phyloP scores from a whole-genome alignment of 768 basidiomycete genomes.

The Collybia sp. region DNA sequence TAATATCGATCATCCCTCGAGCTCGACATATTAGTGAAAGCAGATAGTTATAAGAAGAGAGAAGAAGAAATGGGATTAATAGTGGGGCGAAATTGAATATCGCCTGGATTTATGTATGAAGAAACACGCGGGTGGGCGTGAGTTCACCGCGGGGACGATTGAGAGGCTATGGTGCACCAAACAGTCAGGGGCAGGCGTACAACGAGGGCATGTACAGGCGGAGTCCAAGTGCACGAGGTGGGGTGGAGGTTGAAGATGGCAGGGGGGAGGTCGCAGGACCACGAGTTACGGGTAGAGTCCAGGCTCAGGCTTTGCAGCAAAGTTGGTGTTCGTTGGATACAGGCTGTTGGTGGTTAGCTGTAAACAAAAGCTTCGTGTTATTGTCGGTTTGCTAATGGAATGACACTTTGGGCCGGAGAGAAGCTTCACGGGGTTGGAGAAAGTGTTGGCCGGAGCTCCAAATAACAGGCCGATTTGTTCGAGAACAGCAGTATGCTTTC shows the following conservation, averaged over 20 bases:
- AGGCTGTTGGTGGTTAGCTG: conserved; percentile 11
- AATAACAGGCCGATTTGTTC: conserved; percentile 10
- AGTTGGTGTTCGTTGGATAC: conserved; percentile 16
- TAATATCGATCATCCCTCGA: conserved; percentile 71
- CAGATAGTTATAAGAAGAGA: conserved; percentile 54
- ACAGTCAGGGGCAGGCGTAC: conserved; percentile 35
- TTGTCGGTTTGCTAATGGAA: conserved; percentile 28
- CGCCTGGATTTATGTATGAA: conserved; percentile 43
- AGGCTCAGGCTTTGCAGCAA: conserved; percentile 12
- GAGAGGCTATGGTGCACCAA: conserved; percentile 33
- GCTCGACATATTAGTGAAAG: conserved; percentile 64
- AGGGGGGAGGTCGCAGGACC: conserved; percentile 19
- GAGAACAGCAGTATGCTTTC: conserved; percentile 23
- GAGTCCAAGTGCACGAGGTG: conserved; percentile 44
- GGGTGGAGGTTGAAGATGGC: conserved; percentile 24
- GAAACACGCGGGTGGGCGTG: conserved; percentile 17
- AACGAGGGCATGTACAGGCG: conserved; percentile 45
- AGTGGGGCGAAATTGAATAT: conserved; percentile 44
- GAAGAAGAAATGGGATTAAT: conserved; percentile 49
- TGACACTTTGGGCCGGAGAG: conserved; percentile 7
- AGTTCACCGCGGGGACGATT: conserved; percentile 15
- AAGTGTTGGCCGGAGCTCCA: conserved; percentile 19
- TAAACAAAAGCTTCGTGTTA: conserved; percentile 32
- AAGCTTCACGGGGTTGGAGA: conserved; percentile 24
- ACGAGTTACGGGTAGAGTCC: conserved; percentile 26